phyloP scores from a whole-genome alignment of 2,329 filamentous ascomycete species.

The Fusarium sarcochroum region DNA sequence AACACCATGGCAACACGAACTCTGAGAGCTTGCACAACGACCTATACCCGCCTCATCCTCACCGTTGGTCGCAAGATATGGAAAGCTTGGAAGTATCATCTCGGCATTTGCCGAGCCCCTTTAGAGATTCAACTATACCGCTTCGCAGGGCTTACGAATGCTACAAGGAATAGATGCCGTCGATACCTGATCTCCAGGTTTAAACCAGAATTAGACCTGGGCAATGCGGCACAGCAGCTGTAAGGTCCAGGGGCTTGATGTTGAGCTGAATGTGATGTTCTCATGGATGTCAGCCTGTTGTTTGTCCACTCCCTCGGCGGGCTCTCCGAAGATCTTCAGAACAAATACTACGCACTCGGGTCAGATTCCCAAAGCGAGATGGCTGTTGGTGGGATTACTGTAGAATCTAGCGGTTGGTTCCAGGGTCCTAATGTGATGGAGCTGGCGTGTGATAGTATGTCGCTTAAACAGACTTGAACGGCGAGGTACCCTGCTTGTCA shows the following conservation, averaged over 20 bases:
- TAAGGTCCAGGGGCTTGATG: constrained; percentile 3
- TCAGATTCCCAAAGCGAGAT: constrained; percentile 39
- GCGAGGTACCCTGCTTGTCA: constrained; percentile 35
- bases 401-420: constrained; percentile 26
- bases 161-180: constrained; percentile 8
- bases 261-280: constrained; percentile 12
- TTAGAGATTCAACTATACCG: constrained; percentile 10
- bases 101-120: constrained; percentile 10
- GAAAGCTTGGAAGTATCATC: constrained; percentile 2
- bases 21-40: constrained; percentile 1
- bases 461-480: constrained; percentile 31
- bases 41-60: constrained; percentile 1
- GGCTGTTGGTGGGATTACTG: constrained; percentile 31
- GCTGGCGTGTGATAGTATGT: constrained; percentile 11
- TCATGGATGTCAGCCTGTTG: constrained; percentile 6
- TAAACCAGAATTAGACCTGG: constrained; percentile 3
- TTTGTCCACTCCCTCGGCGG: constrained; percentile 10
- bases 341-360: constrained; percentile 29
- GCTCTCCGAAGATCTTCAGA: constrained; percentile 35
- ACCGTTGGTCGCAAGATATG: constrained; percentile 9
- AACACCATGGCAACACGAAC: constrained; percentile 21
- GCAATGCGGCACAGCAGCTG: constrained; percentile 29
- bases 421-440: constrained; percentile 31
- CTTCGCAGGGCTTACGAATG: constrained; percentile 17
- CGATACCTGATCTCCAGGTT: constrained; percentile 7